Evolutionary conservation across 768 basidiomycete species (phyloP).

Genomic region (Pisolithus albus): DNA sequence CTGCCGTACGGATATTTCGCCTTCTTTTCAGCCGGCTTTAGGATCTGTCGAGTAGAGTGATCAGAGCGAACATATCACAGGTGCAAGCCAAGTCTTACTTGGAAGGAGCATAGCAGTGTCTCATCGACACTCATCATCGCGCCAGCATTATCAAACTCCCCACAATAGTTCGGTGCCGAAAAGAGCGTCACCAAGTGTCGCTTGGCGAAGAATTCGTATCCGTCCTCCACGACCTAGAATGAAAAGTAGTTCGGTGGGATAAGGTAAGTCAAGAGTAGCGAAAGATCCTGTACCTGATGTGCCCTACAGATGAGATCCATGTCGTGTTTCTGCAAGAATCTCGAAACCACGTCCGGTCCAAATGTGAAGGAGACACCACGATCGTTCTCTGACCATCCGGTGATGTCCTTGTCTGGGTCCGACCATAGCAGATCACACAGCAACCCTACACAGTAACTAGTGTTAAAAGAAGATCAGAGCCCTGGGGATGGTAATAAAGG

Average conservation of each 20-base stretch:
- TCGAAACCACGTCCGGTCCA: slow-evolving; percentile 94
- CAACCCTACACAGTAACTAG: slow-evolving; percentile 48
- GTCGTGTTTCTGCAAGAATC: slow-evolving; percentile 99
- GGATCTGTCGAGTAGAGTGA: slow-evolving; percentile 49
- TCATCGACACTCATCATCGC: slow-evolving; percentile 99
- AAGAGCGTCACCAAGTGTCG: slow-evolving; percentile 94
- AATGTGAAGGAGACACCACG: slow-evolving; percentile 98
- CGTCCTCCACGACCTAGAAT: slow-evolving; percentile 89
- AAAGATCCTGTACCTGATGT: slow-evolving; percentile 68
- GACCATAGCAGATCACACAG: slow-evolving; percentile 98
- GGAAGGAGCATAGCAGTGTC: slow-evolving; percentile 96
- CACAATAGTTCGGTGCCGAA: slow-evolving; percentile 92
- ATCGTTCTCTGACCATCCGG: slow-evolving; percentile 99
- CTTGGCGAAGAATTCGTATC: slow-evolving; percentile 99
- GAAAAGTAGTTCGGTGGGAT: slow-evolving; percentile 1
- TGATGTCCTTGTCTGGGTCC: slow-evolving; percentile 99
- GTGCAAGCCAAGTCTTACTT: slow-evolving; percentile 45
- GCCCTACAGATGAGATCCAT: slow-evolving; percentile 99
- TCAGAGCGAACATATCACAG: not conserved
- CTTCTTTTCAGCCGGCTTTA: slow-evolving; percentile 99
- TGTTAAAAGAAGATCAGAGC: not conserved
- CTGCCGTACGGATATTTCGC: slow-evolving; percentile 86
- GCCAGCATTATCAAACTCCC: slow-evolving; percentile 98
- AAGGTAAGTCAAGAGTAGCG: not conserved
- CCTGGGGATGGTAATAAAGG: not conserved